Evolutionary conservation across 371 early-diverging fungal genomes (phyloP), one percentile per base, ranked within the genome.

Genomic region (Catenaria anguillulae): DNA sequence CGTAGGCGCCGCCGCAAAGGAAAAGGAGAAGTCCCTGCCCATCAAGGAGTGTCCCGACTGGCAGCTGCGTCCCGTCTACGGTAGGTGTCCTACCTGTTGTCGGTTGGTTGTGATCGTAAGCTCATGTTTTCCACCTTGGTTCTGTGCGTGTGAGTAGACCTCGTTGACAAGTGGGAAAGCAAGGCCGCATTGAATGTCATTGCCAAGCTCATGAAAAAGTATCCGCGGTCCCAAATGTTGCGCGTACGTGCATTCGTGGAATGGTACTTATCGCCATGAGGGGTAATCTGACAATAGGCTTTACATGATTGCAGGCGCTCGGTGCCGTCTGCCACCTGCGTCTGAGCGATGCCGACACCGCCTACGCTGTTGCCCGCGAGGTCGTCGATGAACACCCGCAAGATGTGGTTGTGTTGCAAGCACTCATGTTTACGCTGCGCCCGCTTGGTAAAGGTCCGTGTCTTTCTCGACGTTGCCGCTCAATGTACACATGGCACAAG

Each of bases 131-230:
- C n/a, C n/a, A n/a, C n/a, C n/a, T n/a, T n/a, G n/a, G n/a, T n/a
- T n/a, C n/a, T n/a, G 8, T 17, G 5, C 40, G 17, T 10, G 17
- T 40, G 10, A 40, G 17, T 17, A 40, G 40, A 40, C 6, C n/a
- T 68, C 34, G 60, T 76, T 55, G 74, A 76, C 35, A 55, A 60
- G 12, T 65, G 67, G n/a, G 64, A 66, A 33, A 64, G 68, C 63
- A 71, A 69, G 62, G 65, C 65, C 43, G 77, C 71, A 13, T 3
- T 71, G 1, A 46, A 65, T 33, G 43, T 71, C 35, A 68, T 68
- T 54, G 60, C 62, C n/a, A 77, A 77, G 65, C 66, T 64, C 6
- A 31, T 77, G 24, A 75, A 74, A 62, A 77, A 75, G 67, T 62
- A 65, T 40, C 61, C 60, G 26, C 56, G 66, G n/a, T 65, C 67